Evolutionary conservation across 2,329 filamentous ascomycete species (phyloP), one percentile per base, ranked within the genome.

Genomic region (Chaetomium sp.): DNA sequence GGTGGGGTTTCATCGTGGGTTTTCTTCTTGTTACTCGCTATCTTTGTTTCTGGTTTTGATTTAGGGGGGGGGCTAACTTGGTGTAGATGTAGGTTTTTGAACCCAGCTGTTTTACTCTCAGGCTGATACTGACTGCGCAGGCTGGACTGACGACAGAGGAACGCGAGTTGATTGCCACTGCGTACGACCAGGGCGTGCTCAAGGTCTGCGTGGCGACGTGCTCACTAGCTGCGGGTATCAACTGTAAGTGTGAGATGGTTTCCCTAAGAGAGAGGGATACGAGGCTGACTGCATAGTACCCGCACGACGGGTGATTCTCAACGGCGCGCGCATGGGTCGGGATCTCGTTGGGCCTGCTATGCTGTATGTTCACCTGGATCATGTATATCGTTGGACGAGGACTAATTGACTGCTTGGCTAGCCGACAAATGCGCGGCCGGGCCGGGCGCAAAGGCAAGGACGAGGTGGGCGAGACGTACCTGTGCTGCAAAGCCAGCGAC

Each of bases 161-260:
- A 67, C 79, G 87, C 49, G 86, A 89, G 49, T 71, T 90, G 6
- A 79, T 91, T 53, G 83, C 87, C 2, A 78, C 77, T 38, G 86
- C 86, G 10, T 91, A 89, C 61, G 87, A 91, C 65, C 69, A 73
- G 41, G 86, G 87, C 0, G 74, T 79, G 5, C 67, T 91, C 14
- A 85, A 86, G 61, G 81, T 89, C 0, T 84, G 89, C 52, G 82
- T 89, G 12, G 88, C 88, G 40, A 91, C 88, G 1, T 90, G 87
- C 64, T 89, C 86, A 66, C 77, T 91, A 55, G 88, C 88, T n/a
- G 88, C 87, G 11, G 88, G 88, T n/a, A 89, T 91, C 56, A 91
- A 91, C 68, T 72, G 56, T 61, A n/a, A 19, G 56, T 49, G 7
- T 6, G 14, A 9, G 34, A 8, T 32, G 7, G 6, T 34, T 7